phyloP scores from a whole-genome alignment of 495 filamentous ascomycete genomes.

The Ascobolus immersus region DNA sequence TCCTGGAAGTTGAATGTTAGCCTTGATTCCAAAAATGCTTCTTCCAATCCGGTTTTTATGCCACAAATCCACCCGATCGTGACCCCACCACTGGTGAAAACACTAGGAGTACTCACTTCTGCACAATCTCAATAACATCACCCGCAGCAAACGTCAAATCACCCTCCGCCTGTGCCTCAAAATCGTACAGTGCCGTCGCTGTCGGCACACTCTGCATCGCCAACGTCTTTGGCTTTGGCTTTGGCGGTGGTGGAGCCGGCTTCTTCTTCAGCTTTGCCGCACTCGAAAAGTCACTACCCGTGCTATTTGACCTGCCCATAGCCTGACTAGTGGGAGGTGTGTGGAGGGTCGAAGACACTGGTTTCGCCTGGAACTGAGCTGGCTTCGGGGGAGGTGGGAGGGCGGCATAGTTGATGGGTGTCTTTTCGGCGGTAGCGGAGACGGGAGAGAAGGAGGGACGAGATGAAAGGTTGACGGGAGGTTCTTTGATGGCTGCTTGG shows the following conservation, averaged over 20 bases:
- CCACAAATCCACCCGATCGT: too few species aligned
- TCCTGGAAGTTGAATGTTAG: too few species aligned
- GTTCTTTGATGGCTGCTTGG: conserved; percentile 7
- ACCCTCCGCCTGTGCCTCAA: conserved; percentile 81
- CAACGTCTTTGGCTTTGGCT: conserved; percentile 62
- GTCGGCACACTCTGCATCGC: conserved; percentile 44
- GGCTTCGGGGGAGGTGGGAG: conserved; percentile 5
- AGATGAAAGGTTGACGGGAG: neutral
- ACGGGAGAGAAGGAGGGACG: neutral
- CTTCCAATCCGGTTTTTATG: too few species aligned
- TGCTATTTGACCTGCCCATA: conserved; percentile 27
- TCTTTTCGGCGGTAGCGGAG: conserved; percentile 1
- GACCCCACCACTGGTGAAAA: too few species aligned
- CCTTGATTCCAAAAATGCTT: too few species aligned
- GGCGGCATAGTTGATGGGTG: too few species aligned
- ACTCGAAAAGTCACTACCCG: conserved; percentile 26
- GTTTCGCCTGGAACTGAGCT: neutral
- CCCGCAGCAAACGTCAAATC: conserved; percentile 80
- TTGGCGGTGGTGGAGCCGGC: conserved; percentile 68
- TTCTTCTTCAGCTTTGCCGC: conserved; percentile 59
- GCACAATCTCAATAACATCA: conserved; percentile 71
- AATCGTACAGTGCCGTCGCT: conserved; percentile 73
- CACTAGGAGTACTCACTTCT: too few species aligned
- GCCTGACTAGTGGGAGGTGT: conserved; percentile 3
- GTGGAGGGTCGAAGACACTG: neutral